Conservation (phyloP, 2,329 filamentous ascomycete genomes). For the Thielaviopsis musarum region DNA sequence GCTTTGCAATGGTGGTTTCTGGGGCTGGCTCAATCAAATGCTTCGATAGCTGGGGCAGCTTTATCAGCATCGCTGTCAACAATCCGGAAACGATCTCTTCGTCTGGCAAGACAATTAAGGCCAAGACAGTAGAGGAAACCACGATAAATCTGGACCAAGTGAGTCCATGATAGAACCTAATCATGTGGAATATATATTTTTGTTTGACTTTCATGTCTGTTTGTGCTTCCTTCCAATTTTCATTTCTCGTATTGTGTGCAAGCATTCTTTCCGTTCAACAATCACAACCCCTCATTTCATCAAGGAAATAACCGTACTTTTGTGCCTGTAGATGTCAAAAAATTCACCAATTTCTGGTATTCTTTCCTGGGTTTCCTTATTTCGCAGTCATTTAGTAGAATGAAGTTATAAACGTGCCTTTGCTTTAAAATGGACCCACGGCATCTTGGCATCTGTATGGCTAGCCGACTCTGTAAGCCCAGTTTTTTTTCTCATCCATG, state of each 20-base stretch:
- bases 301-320: neutral
- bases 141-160: conserved; percentile 27
- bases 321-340: neutral
- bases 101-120: conserved; percentile 29
- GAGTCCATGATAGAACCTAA: neutral
- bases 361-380: neutral
- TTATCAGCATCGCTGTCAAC: conserved; percentile 29
- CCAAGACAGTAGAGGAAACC: conserved; percentile 33
- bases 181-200: neutral
- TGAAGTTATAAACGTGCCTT: neutral
- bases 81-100: conserved; percentile 21
- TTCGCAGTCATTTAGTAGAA: neutral
- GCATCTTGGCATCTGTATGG: neutral
- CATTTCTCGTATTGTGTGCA: neutral
- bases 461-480: neutral
- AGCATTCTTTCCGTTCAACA: neutral
- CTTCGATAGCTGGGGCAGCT: conserved; percentile 37
- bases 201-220: neutral
- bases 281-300: neutral
- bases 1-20: conserved; percentile 44
- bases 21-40: conserved; percentile 28
- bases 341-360: neutral
- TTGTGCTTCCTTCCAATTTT: neutral
- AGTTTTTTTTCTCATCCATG: neutral
- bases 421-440: neutral